Evolutionary conservation across 148 eudicot species (phyloP).

Genomic region (Persicaria maculosa): DNA sequence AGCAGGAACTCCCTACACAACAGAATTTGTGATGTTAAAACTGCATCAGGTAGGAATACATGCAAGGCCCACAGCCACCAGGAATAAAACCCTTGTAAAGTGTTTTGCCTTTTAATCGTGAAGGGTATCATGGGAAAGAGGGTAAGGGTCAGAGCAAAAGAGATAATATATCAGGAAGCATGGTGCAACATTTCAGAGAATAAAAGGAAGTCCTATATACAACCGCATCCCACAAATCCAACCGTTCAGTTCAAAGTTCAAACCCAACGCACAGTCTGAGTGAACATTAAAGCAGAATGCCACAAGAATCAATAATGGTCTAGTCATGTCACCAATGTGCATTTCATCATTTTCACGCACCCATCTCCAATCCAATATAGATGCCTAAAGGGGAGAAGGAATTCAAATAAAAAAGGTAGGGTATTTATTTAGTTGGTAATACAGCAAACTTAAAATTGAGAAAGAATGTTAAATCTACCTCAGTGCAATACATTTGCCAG

Average conservation of each 20-base stretch:
- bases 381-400: not conserved
- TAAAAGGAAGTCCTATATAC: not conserved
- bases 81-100: not conserved
- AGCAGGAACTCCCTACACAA: slow-evolving; percentile 71
- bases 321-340: not conserved
- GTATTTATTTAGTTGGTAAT: not conserved
- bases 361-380: not conserved
- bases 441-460: slow-evolving; percentile 1
- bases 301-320: not conserved
- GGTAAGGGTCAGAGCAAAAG: not conserved
- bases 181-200: not conserved
- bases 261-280: not conserved
- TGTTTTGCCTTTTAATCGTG: not conserved
- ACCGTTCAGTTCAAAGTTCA: not conserved
- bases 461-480: slow-evolving; percentile 32
- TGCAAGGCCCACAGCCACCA: not conserved
- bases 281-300: not conserved
- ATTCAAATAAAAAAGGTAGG: not conserved
- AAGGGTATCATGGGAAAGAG: not conserved
- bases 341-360: not conserved
- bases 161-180: not conserved
- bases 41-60: not conserved
- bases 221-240: not conserved
- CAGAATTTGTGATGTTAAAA: slow-evolving; percentile 15
- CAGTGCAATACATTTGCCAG: slow-evolving; percentile 33